Conservation (phyloP, 306 rosid species). For the Mimosa bimucronata region DNA sequence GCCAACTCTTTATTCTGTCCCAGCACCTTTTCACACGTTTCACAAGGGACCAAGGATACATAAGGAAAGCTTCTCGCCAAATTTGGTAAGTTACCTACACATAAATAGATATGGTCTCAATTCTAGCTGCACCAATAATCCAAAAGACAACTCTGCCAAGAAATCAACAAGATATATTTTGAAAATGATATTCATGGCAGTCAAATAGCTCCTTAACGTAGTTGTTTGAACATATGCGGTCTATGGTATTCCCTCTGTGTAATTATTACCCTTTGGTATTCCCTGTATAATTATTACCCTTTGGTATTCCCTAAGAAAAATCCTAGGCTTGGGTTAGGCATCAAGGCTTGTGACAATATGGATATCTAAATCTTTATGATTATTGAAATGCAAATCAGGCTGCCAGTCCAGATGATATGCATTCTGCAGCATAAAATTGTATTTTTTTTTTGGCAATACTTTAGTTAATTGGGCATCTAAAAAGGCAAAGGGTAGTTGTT, state of each 20-base stretch:
- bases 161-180: background rate
- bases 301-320: no score
- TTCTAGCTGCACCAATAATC: constrained; percentile 14
- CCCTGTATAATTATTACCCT: background rate
- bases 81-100: constrained; percentile 61
- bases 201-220: background rate
- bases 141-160: background rate
- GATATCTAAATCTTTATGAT: background rate
- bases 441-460: background rate
- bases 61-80: constrained; percentile 72
- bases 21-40: constrained; percentile 79
- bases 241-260: background rate
- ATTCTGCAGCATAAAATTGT: background rate
- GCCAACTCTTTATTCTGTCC: constrained; percentile 65
- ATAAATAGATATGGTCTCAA: constrained; percentile 6
- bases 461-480: background rate
- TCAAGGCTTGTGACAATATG: background rate
- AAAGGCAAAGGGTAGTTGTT: background rate
- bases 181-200: background rate
- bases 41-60: constrained; percentile 93
- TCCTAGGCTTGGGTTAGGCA: background rate
- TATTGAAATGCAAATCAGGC: background rate
- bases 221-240: background rate
- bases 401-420: background rate
- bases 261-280: background rate